Evolutionary conservation across 2,329 filamentous ascomycete species (phyloP).

Genomic region (Trichoderma breve): DNA sequence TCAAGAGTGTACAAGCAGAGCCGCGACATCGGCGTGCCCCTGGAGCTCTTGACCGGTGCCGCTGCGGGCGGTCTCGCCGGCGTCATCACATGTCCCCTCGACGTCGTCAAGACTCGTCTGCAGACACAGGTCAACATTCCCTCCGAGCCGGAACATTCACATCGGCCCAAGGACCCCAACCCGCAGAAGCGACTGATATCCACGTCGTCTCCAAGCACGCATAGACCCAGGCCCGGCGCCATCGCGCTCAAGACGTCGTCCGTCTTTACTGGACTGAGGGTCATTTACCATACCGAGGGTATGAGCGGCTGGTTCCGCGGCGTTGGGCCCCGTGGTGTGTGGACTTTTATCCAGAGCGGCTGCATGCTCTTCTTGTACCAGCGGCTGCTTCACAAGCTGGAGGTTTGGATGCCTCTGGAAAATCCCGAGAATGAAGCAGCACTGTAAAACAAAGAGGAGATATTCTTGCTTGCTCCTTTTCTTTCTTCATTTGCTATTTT

Average conservation of each 20-base stretch:
- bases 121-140: conserved; percentile 73
- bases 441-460: neutral
- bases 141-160: conserved; percentile 24
- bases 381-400: conserved; percentile 75
- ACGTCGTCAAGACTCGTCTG: conserved; percentile 94
- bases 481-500: neutral
- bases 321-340: conserved; percentile 87
- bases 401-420: conserved; percentile 43
- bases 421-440: neutral
- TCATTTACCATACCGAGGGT: conserved; percentile 90
- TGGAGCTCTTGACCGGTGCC: conserved; percentile 88
- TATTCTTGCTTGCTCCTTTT: neutral
- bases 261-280: conserved; percentile 74
- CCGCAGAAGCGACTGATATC: conserved; percentile 73
- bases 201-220: conserved; percentile 83
- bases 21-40: conserved; percentile 76
- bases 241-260: conserved; percentile 85
- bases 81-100: conserved; percentile 90
- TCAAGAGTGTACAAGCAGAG: conserved; percentile 76
- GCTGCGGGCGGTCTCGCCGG: conserved; percentile 89
- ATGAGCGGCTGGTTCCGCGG: conserved; percentile 89
- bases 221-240: conserved; percentile 74
- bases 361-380: conserved; percentile 98
- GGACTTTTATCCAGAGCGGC: conserved; percentile 96
- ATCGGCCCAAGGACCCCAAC: conserved; percentile 36